Conservation (phyloP, 352 stramenopile species). For the Phytophthora hybrid region DNA sequence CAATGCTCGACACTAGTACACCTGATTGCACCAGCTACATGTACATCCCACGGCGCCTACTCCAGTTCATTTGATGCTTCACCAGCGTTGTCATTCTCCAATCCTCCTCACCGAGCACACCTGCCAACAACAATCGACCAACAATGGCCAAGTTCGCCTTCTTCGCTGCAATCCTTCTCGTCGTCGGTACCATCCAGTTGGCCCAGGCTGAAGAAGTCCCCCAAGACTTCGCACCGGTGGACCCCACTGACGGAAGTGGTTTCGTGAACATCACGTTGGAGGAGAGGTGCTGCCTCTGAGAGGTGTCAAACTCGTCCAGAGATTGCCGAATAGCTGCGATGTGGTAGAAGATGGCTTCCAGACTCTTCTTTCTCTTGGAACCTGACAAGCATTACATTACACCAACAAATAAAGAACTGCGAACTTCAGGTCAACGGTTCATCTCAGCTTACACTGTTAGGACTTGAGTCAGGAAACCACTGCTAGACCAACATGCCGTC, state of each 20-base stretch:
- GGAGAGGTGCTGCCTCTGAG: neutral
- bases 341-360: too few species aligned
- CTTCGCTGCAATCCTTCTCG: conserved; percentile 11
- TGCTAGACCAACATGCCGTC: too few species aligned
- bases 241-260: neutral
- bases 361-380: too few species aligned
- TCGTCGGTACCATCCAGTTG: neutral
- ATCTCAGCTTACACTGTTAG: too few species aligned
- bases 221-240: neutral
- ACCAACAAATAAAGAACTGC: too few species aligned
- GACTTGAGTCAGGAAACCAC: too few species aligned
- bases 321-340: too few species aligned
- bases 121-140: neutral
- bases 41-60: neutral
- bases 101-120: conserved; percentile 11
- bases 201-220: neutral
- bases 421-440: too few species aligned
- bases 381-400: too few species aligned
- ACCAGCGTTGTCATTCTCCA: conserved; percentile 8
- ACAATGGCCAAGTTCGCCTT: conserved; percentile 19
- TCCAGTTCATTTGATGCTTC: neutral
- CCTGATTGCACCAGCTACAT: neutral
- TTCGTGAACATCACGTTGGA: neutral
- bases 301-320: neutral
- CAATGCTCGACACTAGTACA: neutral